Conservation (phyloP, 163 green algal species). For the Chloroidium sp. region DNA sequence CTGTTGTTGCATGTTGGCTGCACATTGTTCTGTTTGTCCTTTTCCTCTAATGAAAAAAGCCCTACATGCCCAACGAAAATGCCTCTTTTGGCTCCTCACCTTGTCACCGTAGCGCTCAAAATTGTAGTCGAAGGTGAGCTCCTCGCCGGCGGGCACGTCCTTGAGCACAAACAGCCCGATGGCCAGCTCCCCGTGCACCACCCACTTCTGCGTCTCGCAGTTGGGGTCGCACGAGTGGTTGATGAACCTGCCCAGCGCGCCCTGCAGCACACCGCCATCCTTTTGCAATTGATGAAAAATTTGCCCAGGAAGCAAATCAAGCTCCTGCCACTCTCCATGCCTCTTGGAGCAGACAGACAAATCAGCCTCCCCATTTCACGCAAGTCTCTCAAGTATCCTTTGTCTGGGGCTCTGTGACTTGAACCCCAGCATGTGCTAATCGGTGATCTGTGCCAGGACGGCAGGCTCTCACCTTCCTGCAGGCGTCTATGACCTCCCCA, state of each 20-base stretch:
- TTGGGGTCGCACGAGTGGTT: slow-evolving; percentile 98
- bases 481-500: slow-evolving; percentile 91
- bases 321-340: too few species aligned
- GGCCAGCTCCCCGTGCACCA: slow-evolving; percentile 85
- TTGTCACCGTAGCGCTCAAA: slow-evolving; percentile 95
- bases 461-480: slow-evolving; percentile 46
- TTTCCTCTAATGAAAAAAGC: too few species aligned
- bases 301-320: too few species aligned
- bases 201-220: slow-evolving; percentile 98
- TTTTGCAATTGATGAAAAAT: too few species aligned
- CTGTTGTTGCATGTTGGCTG: too few species aligned
- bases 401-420: too few species aligned
- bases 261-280: slow-evolving; percentile 28
- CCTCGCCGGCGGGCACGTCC: slow-evolving; percentile 65
- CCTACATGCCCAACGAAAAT: too few species aligned
- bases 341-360: too few species aligned
- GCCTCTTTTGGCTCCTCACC: slow-evolving; percentile 1
- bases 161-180: slow-evolving; percentile 87
- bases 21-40: too few species aligned
- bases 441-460: background rate
- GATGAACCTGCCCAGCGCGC: slow-evolving; percentile 85
- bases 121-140: slow-evolving; percentile 99
- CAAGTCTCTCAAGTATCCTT: too few species aligned
- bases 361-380: too few species aligned
- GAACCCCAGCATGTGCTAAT: too few species aligned